These are phyloP conservation scores for Phytophthora tentaculata DNA, from an alignment of 352 stramenopile species.

Conservation along the genomic window DNA sequence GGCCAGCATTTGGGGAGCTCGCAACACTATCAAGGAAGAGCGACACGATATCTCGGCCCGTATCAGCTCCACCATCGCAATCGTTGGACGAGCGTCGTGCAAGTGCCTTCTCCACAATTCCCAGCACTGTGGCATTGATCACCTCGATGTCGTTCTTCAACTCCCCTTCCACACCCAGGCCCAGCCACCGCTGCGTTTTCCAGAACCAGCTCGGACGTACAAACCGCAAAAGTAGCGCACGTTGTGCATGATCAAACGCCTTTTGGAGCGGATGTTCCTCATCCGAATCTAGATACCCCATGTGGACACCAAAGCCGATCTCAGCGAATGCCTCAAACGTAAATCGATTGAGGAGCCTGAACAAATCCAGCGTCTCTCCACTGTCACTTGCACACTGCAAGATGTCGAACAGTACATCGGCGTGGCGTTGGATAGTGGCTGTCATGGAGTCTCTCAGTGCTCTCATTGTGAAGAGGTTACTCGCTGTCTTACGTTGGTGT, in stretches of 20 bases:
- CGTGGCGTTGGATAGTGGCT: conserved; percentile 32
- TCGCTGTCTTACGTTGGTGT: conserved; percentile 81
- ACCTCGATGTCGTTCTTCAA: conserved; percentile 39
- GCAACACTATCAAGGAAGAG: conserved; percentile 35
- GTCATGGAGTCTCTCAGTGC: conserved; percentile 53
- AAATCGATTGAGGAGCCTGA: conserved; percentile 55
- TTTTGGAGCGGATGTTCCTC: conserved; percentile 55
- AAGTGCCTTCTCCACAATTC: conserved; percentile 48
- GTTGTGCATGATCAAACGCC: conserved; percentile 58
- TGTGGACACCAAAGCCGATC: conserved; percentile 68
- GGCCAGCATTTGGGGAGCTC: conserved; percentile 25
- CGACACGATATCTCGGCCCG: conserved; percentile 30
- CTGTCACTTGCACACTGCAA: conserved; percentile 12
- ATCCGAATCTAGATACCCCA: conserved; percentile 40
- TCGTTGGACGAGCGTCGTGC: conserved; percentile 1
- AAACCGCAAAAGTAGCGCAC: conserved; percentile 47
- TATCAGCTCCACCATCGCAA: neutral
- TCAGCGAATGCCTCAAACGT: conserved; percentile 73
- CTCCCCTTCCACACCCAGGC: conserved; percentile 39
- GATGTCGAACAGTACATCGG: conserved; percentile 20
- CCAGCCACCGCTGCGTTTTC: conserved; percentile 47
- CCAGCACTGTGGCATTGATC: conserved; percentile 50
- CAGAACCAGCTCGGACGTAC: conserved; percentile 46
- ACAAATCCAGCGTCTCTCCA: conserved; percentile 42
- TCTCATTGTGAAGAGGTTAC: conserved; percentile 79